Conservation (phyloP, 371 early-diverging fungal species). For the Capniomyces stellatus region DNA sequence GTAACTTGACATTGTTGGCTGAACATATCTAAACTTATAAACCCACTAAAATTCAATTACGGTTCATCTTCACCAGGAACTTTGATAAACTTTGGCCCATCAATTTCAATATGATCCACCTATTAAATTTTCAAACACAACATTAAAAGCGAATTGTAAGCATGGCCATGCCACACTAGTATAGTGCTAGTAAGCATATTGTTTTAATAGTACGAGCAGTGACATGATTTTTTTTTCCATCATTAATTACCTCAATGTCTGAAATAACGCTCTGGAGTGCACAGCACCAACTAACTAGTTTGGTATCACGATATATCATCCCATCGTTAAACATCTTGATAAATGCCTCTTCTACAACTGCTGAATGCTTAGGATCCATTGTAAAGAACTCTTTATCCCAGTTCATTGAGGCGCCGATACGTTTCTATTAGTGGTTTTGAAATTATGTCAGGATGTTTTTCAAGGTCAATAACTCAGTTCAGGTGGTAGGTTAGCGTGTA, state of each 20-base stretch:
- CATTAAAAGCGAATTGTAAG: too few relatives aligned
- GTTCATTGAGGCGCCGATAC: slow-evolving; percentile 93
- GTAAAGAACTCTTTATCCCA: slow-evolving; percentile 91
- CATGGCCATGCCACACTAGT: too few relatives aligned
- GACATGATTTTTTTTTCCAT: too few relatives aligned
- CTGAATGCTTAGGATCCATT: slow-evolving; percentile 69
- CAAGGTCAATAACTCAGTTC: not conserved
- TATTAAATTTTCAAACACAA: too few relatives aligned
- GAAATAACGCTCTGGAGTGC: slow-evolving; percentile 93
- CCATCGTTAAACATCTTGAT: slow-evolving; percentile 91
- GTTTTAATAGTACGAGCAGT: too few relatives aligned
- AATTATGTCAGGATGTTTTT: not conserved
- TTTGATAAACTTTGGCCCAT: slow-evolving; percentile 8
- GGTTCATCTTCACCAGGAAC: slow-evolving; percentile 57
- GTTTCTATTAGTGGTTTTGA: slow-evolving; percentile 18
- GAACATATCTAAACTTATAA: slow-evolving; percentile 21
- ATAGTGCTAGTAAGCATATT: too few relatives aligned
- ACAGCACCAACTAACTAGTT: slow-evolving; percentile 98
- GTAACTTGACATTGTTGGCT: not conserved
- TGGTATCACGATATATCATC: slow-evolving; percentile 89
- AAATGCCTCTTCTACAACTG: slow-evolving; percentile 90
- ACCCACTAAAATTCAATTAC: slow-evolving; percentile 25
- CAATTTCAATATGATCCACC: slow-evolving; percentile 19
- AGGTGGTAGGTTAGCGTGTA: too few relatives aligned
- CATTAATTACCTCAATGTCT: slow-evolving; percentile 97